A percentile compares a stretch with the other conserved stretches of the same genome.
Conservation (phyloP, 1,284 basidiomycete genomes). For the Flammula alnicola region DNA sequence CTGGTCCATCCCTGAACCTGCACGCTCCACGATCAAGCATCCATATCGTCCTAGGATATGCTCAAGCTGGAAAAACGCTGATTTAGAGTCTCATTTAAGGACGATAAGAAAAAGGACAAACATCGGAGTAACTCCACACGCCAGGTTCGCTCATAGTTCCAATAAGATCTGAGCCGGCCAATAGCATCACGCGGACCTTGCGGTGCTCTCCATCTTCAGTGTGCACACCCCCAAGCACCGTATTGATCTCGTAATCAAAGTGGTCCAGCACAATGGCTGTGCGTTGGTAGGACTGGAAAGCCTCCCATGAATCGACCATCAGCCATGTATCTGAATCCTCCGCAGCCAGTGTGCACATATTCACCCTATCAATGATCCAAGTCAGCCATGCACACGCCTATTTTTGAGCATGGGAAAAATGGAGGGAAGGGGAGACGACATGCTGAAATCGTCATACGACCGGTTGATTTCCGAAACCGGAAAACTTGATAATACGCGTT, state of each 20-base stretch:
- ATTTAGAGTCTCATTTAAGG: constrained; percentile 5
- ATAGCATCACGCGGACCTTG: constrained; percentile 83
- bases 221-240: constrained; percentile 70
- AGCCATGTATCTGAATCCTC: constrained; percentile 81
- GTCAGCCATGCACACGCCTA: constrained; percentile 13
- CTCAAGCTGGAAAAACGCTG: constrained; percentile 66
- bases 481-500: constrained; percentile 16
- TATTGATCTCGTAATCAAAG: constrained; percentile 93
- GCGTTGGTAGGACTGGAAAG: constrained; percentile 91
- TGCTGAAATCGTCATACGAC: constrained; percentile 17
- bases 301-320: constrained; percentile 98
- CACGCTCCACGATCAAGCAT: constrained; percentile 93
- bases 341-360: constrained; percentile 88
- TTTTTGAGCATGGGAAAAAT: constrained; percentile 28
- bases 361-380: constrained; percentile 55
- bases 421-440: constrained; percentile 12
- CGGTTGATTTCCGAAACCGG: constrained; percentile 26
- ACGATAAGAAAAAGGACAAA: constrained; percentile 39
- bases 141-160: constrained; percentile 99
- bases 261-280: constrained; percentile 97
- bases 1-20: constrained; percentile 90
- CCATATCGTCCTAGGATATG: constrained; percentile 96
- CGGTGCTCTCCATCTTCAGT: constrained; percentile 69
- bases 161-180: constrained; percentile 97
- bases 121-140: constrained; percentile 95